Conservation (phyloP, 768 basidiomycete species). For the Porphyrellus cyaneotinctus region DNA sequence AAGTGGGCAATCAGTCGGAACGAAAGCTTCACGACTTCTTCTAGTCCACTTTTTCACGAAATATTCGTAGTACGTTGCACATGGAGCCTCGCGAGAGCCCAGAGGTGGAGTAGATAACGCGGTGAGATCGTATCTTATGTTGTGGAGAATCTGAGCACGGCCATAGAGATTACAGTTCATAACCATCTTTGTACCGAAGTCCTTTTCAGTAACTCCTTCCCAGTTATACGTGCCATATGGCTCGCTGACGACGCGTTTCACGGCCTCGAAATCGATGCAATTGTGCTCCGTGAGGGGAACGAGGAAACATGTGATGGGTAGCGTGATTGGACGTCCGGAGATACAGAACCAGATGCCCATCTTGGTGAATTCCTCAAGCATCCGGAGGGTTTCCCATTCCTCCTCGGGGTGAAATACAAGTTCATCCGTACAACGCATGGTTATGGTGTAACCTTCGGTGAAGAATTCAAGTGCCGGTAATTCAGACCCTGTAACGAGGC, state of each 20-base stretch:
- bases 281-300: constrained; percentile 54
- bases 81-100: constrained; percentile 47
- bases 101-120: constrained; percentile 54
- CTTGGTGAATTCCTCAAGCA: constrained; percentile 66
- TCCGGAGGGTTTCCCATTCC: constrained; percentile 42
- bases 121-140: constrained; percentile 61
- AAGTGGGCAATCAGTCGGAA: constrained; percentile 58
- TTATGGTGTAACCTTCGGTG: constrained; percentile 28
- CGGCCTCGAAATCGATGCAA: constrained; percentile 55
- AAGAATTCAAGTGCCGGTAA: constrained; percentile 47
- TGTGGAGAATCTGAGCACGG: constrained; percentile 50
- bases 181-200: constrained; percentile 50
- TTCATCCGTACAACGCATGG: constrained; percentile 46
- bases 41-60: constrained; percentile 53
- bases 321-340: constrained; percentile 51
- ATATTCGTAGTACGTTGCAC: constrained; percentile 55
- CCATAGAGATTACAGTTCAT: constrained; percentile 54
- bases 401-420: constrained; percentile 45
- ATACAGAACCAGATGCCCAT: constrained; percentile 59
- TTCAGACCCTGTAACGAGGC: constrained; percentile 61
- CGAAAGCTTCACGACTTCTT: constrained; percentile 38
- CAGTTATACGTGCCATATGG: constrained; percentile 55
- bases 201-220: constrained; percentile 45
- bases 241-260: constrained; percentile 45
- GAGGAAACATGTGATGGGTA: constrained; percentile 56